A percentile compares a stretch with the other conserved stretches of the same genome.
Conservation (phyloP, 345 rosid species). For the Salix brachista region DNA sequence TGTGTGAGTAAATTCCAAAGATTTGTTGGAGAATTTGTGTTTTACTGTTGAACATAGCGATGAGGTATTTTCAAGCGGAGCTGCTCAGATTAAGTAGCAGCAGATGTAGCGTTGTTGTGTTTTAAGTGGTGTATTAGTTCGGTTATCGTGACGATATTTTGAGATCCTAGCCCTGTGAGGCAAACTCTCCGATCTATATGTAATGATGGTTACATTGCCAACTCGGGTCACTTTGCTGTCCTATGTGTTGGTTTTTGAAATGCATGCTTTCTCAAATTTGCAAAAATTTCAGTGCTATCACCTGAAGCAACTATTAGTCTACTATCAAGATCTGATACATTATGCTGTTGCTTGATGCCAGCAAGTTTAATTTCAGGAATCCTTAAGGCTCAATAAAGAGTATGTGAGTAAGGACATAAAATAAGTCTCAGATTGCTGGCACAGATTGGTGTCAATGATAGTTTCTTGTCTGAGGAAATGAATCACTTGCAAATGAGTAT, state of each 20-base stretch:
- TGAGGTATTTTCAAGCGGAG: background rate
- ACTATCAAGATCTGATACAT: background rate
- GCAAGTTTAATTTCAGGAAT: background rate
- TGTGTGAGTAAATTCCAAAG: background rate
- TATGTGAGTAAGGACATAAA: background rate
- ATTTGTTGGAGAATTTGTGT: background rate
- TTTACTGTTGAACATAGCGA: background rate
- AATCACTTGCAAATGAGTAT: background rate
- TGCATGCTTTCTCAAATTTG: background rate
- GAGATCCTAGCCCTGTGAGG: background rate
- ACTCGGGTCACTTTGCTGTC: background rate
- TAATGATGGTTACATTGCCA: background rate
- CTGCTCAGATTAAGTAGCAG: background rate
- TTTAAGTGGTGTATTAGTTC: background rate
- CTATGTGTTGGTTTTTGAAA: background rate
- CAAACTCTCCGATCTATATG: background rate
- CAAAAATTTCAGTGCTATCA: background rate
- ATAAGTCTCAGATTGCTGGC: background rate
- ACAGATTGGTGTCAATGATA: background rate
- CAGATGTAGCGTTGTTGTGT: background rate
- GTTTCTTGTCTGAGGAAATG: background rate
- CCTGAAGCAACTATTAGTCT: background rate
- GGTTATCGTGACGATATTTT: background rate
- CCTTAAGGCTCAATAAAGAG: background rate
- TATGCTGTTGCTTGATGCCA: background rate